Base-by-base conservation (phyloP, 352 stramenopile genomes). In the Globisporangium spiculum region DNA sequence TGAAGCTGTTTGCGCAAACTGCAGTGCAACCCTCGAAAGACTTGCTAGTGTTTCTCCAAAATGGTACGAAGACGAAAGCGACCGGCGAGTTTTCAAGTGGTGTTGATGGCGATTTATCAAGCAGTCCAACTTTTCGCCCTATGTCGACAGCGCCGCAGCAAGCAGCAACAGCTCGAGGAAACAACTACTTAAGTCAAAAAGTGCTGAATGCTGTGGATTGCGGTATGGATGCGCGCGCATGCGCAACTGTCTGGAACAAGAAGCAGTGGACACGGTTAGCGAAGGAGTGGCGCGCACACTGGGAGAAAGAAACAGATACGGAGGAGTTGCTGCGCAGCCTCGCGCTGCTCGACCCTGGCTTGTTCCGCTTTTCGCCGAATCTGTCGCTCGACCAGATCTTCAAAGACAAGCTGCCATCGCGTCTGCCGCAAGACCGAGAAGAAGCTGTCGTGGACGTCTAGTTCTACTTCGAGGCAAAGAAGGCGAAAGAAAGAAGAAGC, bases 381-480 rank as follows among this genome's bases (percentile, higher is more conserved):
- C 38, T 92, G 53, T 78, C 76, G 5, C 67, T 93, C 26, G 77
- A 89, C 26, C 75, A 92, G 60, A 80, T 91, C 62, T 93, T 93
- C 62, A 92, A 91, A 26, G 83, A 91, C 44, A 91, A 90, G 61
- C 68, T 93, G 41, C 78, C 77, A 20, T 93, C 85, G 24, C 75
- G 85, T 50, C 72, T 91, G 5, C 80, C 78, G 41, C 83, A 91
- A 52, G 83, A 84, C 54, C 74, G 79, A 20, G 83, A 91, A 77
- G 79, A 90, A 77, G 82, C 83, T 12, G 81, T 90, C 4, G 85
- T 91, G 12, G 81, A 93, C 32, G 85, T 93, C 46, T 93, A 80
- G 58, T 53, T n/a, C 22, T 52, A 3, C 16, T 24, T 20, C 32
- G 36, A 53, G 12, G 10, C 38, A 7, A 22, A 52, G 55, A 44